Percentiles rank a stretch among this genome's conserved stretches.
These are phyloP conservation scores for Mucor racemosus DNA, from an alignment of 371 early-diverging fungal species.

Conservation along the genomic window DNA sequence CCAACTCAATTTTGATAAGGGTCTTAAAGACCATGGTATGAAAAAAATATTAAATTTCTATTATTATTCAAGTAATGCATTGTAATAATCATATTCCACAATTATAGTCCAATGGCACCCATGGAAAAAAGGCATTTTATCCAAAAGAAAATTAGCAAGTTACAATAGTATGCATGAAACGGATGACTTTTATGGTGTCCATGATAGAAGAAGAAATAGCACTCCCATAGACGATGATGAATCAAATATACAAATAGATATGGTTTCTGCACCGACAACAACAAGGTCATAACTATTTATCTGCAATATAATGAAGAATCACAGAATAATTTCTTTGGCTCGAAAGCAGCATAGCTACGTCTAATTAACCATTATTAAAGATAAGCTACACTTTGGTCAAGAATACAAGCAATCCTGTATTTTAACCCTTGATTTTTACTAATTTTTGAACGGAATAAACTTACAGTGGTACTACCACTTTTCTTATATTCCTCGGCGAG, in stretches of 20 bases:
- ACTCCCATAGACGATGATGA: neutral
- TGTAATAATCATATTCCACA: neutral
- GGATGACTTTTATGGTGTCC: neutral
- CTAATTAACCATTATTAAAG: no score
- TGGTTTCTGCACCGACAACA: neutral
- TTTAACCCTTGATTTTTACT: no score
- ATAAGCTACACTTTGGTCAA: no score
- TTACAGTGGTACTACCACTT: no score
- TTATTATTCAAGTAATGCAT: neutral
- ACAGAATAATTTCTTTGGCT: no score
- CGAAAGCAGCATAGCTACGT: no score
- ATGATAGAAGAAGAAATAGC: neutral
- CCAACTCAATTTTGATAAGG: slow-evolving; percentile 15
- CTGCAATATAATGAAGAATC: no score
- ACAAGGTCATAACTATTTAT: neutral
- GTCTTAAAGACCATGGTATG: slow-evolving; percentile 16
- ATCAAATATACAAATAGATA: neutral
- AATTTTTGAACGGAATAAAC: no score
- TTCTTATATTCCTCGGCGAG: no score
- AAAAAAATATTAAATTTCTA: neutral
- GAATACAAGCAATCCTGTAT: no score
- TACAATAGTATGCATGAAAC: neutral
- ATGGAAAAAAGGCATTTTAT: neutral
- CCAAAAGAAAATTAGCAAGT: neutral
- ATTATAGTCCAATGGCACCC: slow-evolving; percentile 7